Evolutionary conservation across 2,329 filamentous ascomycete genomes (phyloP), one percentile per base, ranked within the genome.

Genomic region (Curvularia eragrostidis): DNA sequence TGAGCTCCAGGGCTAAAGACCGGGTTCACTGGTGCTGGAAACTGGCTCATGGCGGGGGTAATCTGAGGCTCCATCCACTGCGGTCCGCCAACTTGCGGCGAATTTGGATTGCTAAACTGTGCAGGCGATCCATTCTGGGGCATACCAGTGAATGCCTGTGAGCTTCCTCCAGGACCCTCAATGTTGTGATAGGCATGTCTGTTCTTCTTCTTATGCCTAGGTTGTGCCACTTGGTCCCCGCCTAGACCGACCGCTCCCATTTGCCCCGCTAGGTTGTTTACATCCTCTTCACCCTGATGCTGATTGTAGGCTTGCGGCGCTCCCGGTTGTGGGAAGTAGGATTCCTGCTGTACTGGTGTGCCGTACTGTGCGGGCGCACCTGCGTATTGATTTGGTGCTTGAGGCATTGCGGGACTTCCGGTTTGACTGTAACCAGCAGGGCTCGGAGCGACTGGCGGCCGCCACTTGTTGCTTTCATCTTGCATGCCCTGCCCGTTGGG

Each of bases 111-210:
- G 50, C 89, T 72, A 75, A 86, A 90, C 67, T 85, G 83, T 26
- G 82, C 78, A 8, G 85, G 81, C 9, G 82, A 79, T 18, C 84
- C 85, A 10, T 81, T 80, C 23, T 85, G 82, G 1, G 87, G 86
- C 71, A 89, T 86, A 60, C 87, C 89, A 73, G 89, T 89, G 79
- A 90, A 91, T 10, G 87, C 80, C 70, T 90, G 87, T 5, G 88
- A 87, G 32, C 87, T 87, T 5, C 83, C 83, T 15, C 83, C 83
- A 12, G 88, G 83, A 21, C 90, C 87, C 64, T 94, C 91, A 52
- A 98, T 86, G 38, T 87, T 89, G 77, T 98, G 94, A 77, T 96
- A 91, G 63, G 93, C 94, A 79, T 98, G 94, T 58, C 92, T 87
- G 75, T 97, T 90, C 84, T 97, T 97, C 87, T 97, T 98, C 83